Evolutionary conservation across 1,284 basidiomycete species (phyloP), one percentile per base, ranked within the genome.

Genomic region (Marasmius sp.): DNA sequence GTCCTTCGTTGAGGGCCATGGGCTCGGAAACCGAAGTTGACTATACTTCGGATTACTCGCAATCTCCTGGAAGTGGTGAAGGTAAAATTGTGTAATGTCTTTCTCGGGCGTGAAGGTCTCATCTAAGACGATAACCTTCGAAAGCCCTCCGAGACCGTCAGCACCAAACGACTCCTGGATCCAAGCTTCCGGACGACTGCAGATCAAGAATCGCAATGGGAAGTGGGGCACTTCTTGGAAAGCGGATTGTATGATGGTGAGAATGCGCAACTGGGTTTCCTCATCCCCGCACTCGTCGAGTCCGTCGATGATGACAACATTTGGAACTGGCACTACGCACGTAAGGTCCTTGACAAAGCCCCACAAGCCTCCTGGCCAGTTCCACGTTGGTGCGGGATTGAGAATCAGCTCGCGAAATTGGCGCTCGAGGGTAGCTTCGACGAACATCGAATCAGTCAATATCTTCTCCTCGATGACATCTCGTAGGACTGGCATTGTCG

Each of bases 161-260:
- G 33, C 49, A 9, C 64, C 37, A 52, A 70, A 66, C 4, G 56
- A 34, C 8, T 61, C 59, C 6, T 37, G 58, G 48, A 70, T 68
- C 9, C 59, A 61, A 3, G 63, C 62, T 45, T 68, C 65, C 9
- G 66, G 63, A 2, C 67, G 65, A 59, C 67, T 70, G 37, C 61
- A 54, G 45, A 70, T 64, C 11, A 68, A 48, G 48, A 68, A 62
- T 7, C 65, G 62, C 8, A 68, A 60, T n/a, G 65, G 64, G 18
- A 67, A 39, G 9, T 47, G 11, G 16, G 41, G 41, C 6, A 20
- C 7, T 14, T 60, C 50, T n/a, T 34, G 36, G n/a, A 45, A 41
- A 10, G 41, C 41, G 37, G 58, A 53, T 45, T 37, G 39, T 16
- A 60, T 37, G 18, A 54, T 51, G 16, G 39, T 36, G 18, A 60